Conservation (phyloP, 306 rosid genomes). For the Echinosophora koreensis region DNA sequence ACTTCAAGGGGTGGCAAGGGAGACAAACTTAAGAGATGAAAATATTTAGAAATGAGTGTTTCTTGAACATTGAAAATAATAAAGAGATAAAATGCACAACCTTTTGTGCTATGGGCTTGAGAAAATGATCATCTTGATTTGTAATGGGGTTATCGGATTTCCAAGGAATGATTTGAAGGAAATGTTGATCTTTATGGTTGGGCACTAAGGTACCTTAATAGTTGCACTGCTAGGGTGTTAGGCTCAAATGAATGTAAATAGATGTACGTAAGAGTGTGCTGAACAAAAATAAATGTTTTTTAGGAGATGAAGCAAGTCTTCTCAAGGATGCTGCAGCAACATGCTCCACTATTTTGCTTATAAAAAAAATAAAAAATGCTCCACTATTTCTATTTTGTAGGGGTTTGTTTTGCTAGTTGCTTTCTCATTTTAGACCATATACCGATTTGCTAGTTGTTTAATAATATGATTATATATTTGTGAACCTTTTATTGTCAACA, state of each 20-base stretch:
- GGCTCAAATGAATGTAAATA: slow-evolving; percentile 42
- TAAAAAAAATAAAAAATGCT: too few species aligned
- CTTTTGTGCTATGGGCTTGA: slow-evolving; percentile 2
- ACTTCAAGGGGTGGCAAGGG: slow-evolving; percentile 47
- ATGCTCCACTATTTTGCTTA: too few species aligned
- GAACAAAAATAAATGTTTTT: slow-evolving; percentile 29
- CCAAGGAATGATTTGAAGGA: slow-evolving; percentile 5
- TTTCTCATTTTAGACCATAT: slow-evolving; percentile 21
- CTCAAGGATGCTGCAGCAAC: neutral
- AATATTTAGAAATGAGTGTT: slow-evolving; percentile 37
- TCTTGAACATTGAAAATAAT: slow-evolving; percentile 6
- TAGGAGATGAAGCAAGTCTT: neutral
- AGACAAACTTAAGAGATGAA: slow-evolving; percentile 31
- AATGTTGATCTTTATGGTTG: slow-evolving; percentile 23
- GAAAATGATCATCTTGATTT: neutral
- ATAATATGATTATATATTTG: neutral
- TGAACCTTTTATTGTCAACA: neutral
- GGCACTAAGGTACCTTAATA: neutral
- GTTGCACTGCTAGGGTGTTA: neutral
- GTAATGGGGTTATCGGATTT: slow-evolving; percentile 26
- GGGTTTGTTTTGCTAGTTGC: neutral
- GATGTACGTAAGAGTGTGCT: slow-evolving; percentile 29
- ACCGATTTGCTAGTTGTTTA: slow-evolving; percentile 6
- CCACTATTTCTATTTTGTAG: neutral
- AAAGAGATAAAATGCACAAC: slow-evolving; percentile 8